Evolutionary conservation across 257 asterid species (phyloP), one percentile per base, ranked within the genome.

Genomic region (Scutellaria minor): DNA sequence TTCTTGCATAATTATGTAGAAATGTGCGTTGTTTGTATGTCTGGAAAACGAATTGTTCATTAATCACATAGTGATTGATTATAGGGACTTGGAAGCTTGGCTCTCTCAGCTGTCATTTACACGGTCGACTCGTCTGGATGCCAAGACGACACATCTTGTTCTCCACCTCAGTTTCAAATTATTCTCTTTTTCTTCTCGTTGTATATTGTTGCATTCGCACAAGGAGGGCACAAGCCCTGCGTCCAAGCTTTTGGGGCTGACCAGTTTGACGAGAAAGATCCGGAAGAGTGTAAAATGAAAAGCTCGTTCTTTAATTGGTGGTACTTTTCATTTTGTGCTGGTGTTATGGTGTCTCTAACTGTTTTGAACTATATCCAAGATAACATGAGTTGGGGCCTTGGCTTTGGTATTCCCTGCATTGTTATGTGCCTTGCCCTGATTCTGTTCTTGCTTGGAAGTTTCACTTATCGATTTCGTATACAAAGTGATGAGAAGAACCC

Each of bases 271-370:
- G 88, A 81, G 51, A 70, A 61, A 57, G 85, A 90, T 71, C 84
- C 86, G 1, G 53, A 55, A 60, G 96, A 90, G 68, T 55, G 79
- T 31, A 88, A 86, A 78, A 83, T 84, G 56, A 90, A 83, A 68
- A 86, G 95, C 85, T 90, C 96, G 3, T 88, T 90, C 82, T 90
- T 88, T 77, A 90, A 85, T 48, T 90, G 95, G 93, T 90, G 93
- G 92, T 83, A 83, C 73, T 80, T 88, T 37, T 81, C 83, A 8
- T 75, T 71, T 22, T 80, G 83, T 72, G 81, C 72, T 2, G 86
- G 90, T 48, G 74, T 76, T 62, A 40, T 86, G 57, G 64, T 79
- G 48, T 74, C 88, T 31, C 74, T 86, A 2, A 47, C 40, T 31
- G 54, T 82, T 61, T 65, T 90, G 80, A 88, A 66, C 81, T 90